A percentile compares a stretch with the other conserved stretches of the same genome.
Conservation (phyloP, 345 rosid species). For the Arabidopsis suecica region DNA sequence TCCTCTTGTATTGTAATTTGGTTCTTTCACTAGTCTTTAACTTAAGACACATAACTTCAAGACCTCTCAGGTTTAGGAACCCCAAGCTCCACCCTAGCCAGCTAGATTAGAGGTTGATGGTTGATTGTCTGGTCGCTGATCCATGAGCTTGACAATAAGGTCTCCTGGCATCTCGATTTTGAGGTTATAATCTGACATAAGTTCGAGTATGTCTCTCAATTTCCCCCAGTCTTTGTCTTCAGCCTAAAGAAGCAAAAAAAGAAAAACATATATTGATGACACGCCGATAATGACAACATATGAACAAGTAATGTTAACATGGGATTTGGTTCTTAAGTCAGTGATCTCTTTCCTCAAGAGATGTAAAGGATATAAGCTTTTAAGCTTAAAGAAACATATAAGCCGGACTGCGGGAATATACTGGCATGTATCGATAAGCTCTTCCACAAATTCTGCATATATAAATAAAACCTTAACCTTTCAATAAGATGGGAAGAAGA, state of each 20-base stretch:
- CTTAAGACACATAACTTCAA: no score
- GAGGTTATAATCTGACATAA: conserved; percentile 1
- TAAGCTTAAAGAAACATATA: neutral
- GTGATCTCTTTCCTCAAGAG: conserved; percentile 8
- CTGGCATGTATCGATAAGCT: neutral
- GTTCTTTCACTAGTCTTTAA: no score
- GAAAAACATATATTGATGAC: neutral
- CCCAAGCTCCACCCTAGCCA: no score
- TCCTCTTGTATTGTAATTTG: no score
- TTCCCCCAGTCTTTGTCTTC: neutral
- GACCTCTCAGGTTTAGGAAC: no score
- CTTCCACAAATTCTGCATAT: neutral
- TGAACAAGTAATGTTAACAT: neutral
- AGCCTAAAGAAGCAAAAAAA: neutral
- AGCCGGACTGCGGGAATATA: neutral
- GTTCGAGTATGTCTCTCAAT: neutral
- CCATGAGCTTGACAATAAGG: conserved; percentile 1
- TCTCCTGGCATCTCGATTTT: neutral
- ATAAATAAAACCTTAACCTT: neutral
- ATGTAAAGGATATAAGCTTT: neutral
- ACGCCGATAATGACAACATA: neutral
- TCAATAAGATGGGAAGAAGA: no score
- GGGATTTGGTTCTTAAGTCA: neutral
- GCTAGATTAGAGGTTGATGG: no score
- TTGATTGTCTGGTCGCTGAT: no score